phyloP scores from a whole-genome alignment of 2,329 filamentous ascomycete species.

The Cladosporium halotolerans region DNA sequence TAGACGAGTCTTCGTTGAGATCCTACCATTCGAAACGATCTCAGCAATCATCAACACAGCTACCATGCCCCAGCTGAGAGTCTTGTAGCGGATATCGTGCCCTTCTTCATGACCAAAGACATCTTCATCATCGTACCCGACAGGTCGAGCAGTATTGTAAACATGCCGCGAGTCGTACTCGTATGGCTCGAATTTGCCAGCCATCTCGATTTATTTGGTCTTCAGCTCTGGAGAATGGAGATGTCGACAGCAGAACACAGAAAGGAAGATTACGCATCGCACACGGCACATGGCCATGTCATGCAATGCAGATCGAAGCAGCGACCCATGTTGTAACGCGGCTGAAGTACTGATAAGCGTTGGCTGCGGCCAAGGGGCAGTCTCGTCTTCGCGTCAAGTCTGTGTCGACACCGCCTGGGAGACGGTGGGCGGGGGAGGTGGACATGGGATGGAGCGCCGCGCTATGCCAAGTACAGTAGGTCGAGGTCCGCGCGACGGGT shows the following conservation, averaged over 20 bases:
- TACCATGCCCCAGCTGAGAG: slow-evolving; percentile 47
- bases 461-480: not conserved
- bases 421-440: not conserved
- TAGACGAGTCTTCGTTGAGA: too few relatives aligned
- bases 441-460: not conserved
- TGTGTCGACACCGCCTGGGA: not conserved
- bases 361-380: not conserved
- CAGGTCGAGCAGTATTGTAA: slow-evolving; percentile 8
- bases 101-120: slow-evolving; percentile 38
- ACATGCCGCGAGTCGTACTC: slow-evolving; percentile 10
- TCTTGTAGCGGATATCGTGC: slow-evolving; percentile 48
- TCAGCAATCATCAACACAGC: slow-evolving; percentile 52
- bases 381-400: too few relatives aligned
- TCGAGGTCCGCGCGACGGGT: not conserved
- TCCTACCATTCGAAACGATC: slow-evolving; percentile 42
- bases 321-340: too few relatives aligned
- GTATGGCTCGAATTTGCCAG: not conserved
- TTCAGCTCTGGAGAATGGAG: too few relatives aligned
- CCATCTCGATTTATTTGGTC: too few relatives aligned
- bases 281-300: too few relatives aligned
- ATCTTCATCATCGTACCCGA: slow-evolving; percentile 27
- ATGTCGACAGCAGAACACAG: too few relatives aligned
- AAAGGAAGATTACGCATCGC: too few relatives aligned
- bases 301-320: too few relatives aligned
- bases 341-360: not conserved